Percentiles rank a stretch among this genome's conserved stretches.
Evolutionary conservation across 495 filamentous ascomycete species (phyloP).

Genomic region (Lophiostoma macrostomum): DNA sequence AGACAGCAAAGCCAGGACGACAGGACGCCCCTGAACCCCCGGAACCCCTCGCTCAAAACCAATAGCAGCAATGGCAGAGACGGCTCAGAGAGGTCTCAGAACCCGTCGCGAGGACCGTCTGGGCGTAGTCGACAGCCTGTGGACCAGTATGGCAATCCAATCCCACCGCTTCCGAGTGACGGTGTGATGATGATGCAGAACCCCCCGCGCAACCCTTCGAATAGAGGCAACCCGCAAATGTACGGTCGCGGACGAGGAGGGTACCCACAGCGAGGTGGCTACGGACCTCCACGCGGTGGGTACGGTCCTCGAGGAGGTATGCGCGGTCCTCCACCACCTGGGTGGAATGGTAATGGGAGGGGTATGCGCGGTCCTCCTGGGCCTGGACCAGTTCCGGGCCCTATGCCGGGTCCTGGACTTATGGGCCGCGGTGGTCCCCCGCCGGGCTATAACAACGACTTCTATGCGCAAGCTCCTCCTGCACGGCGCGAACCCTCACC

Average conservation of each 20-base stretch:
- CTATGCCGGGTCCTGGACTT: constrained; percentile 38
- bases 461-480: constrained; percentile 30
- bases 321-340: constrained; percentile 36
- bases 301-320: constrained; percentile 38
- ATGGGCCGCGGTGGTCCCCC: constrained; percentile 59
- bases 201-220: constrained; percentile 36
- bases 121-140: constrained; percentile 41
- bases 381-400: constrained; percentile 34
- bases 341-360: constrained; percentile 36
- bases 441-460: constrained; percentile 37
- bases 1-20: constrained; percentile 69
- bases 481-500: constrained; percentile 24
- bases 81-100: constrained; percentile 17
- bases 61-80: constrained; percentile 29
- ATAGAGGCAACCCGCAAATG: constrained; percentile 41
- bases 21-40: constrained; percentile 72
- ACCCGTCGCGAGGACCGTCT: constrained; percentile 26
- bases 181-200: constrained; percentile 30
- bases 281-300: constrained; percentile 46
- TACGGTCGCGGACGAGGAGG: constrained; percentile 48
- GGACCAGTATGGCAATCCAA: constrained; percentile 69
- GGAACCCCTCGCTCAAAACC: constrained; percentile 46
- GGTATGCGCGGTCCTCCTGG: constrained; percentile 36
- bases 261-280: constrained; percentile 41
- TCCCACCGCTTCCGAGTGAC: constrained; percentile 48